phyloP scores from a whole-genome alignment of 306 rosid genomes.

The Dalbergia cochinchinensis region DNA sequence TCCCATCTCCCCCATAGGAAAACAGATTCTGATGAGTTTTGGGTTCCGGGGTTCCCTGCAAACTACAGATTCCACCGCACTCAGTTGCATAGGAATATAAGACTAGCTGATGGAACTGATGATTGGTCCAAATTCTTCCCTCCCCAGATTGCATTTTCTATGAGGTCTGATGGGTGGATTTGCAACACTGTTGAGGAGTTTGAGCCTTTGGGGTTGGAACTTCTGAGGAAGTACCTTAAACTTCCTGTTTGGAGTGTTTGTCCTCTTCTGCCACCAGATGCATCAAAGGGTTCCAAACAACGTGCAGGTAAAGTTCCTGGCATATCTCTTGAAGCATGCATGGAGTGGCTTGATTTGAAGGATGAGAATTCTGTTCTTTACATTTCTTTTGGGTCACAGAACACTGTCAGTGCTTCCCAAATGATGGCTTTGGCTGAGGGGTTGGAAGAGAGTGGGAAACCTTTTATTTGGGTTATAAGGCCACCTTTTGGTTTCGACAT shows the following conservation, averaged over 20 bases:
- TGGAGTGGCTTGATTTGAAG: slow-evolving; percentile 63
- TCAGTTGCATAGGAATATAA: slow-evolving; percentile 58
- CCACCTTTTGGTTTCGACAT: slow-evolving; percentile 76
- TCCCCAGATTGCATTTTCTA: slow-evolving; percentile 44
- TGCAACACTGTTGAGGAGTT: slow-evolving; percentile 72
- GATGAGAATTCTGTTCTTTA: slow-evolving; percentile 63
- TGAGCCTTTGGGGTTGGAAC: slow-evolving; percentile 64
- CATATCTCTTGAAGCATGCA: slow-evolving; percentile 55
- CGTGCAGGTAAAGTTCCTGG: slow-evolving; percentile 63
- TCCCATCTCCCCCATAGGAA: slow-evolving; percentile 68
- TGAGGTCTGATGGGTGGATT: slow-evolving; percentile 72
- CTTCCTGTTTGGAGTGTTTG: slow-evolving; percentile 65
- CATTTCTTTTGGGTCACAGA: slow-evolving; percentile 88
- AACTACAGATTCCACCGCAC: slow-evolving; percentile 56
- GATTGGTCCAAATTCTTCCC: slow-evolving; percentile 65
- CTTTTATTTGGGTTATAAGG: slow-evolving; percentile 78
- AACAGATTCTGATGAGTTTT: slow-evolving; percentile 59
- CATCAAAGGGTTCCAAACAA: slow-evolving; percentile 35
- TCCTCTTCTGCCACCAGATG: slow-evolving; percentile 54
- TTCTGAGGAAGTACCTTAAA: slow-evolving; percentile 53
- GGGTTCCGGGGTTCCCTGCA: slow-evolving; percentile 68
- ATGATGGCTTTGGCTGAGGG: slow-evolving; percentile 81
- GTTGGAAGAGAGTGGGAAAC: slow-evolving; percentile 62
- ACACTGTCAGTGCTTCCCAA: slow-evolving; percentile 64
- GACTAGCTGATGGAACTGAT: slow-evolving; percentile 71